These are phyloP conservation scores for Setomelanomma holmii DNA, from an alignment of 2,329 filamentous ascomycete species.

Conservation along the genomic window DNA sequence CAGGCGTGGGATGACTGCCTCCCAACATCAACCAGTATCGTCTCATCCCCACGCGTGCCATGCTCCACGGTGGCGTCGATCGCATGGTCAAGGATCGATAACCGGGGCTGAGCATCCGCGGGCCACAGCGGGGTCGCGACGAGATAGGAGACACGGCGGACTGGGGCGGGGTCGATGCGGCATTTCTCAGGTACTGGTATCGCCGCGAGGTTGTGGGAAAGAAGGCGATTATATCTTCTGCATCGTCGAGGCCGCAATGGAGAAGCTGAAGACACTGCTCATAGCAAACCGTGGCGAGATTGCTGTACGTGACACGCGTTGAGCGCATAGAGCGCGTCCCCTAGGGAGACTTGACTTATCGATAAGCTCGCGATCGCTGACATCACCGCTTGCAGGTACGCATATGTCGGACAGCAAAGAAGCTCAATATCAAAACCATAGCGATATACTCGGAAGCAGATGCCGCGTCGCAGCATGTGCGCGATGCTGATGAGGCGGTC, in stretches of 20 bases:
- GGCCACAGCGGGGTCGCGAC: slow-evolving; percentile 8
- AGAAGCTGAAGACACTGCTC: slow-evolving; percentile 59
- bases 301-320: slow-evolving; percentile 6
- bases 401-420: slow-evolving; percentile 60
- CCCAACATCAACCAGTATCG: not conserved
- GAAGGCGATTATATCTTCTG: too few species aligned
- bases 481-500: slow-evolving; percentile 61
- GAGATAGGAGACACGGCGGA: slow-evolving; percentile 7
- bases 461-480: slow-evolving; percentile 62
- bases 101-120: not conserved
- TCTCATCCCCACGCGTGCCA: slow-evolving; percentile 12
- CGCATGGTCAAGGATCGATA: slow-evolving; percentile 13
- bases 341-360: too few species aligned
- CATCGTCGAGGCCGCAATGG: slow-evolving; percentile 43
- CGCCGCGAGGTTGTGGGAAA: too few species aligned
- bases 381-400: slow-evolving; percentile 46
- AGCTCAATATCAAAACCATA: slow-evolving; percentile 59
- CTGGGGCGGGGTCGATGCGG: slow-evolving; percentile 8
- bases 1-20: not conserved
- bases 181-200: not conserved
- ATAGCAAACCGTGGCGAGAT: slow-evolving; percentile 57
- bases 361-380: slow-evolving; percentile 15
- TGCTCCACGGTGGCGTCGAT: slow-evolving; percentile 21
- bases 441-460: slow-evolving; percentile 66
- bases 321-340: not conserved